These are phyloP conservation scores for Pichia insulana DNA, from an alignment of 805 yeast species.

Conservation along the genomic window DNA sequence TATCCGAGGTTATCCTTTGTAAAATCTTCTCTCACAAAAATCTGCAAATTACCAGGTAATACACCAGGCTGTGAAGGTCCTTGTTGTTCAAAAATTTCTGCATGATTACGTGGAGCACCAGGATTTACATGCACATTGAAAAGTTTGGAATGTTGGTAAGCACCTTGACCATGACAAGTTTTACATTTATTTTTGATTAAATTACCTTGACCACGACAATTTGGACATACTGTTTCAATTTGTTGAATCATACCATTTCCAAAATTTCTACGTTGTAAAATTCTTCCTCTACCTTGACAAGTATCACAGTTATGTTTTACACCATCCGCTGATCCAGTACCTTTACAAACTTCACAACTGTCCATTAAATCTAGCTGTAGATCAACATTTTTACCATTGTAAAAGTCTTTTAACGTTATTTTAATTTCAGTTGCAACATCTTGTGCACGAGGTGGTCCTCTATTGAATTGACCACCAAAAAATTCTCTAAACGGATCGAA, in stretches of 20 bases:
- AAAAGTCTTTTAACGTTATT: conserved; percentile 57
- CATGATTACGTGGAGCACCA: conserved; percentile 58
- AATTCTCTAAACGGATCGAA: conserved; percentile 51
- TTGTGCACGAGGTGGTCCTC: conserved; percentile 47
- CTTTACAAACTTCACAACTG: conserved; percentile 69
- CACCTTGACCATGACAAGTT: conserved; percentile 64
- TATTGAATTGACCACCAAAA: conserved; percentile 31
- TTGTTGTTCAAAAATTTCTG: conserved; percentile 57
- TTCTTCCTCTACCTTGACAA: conserved; percentile 73
- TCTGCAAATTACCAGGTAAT: conserved; percentile 69
- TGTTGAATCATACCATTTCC: conserved; percentile 90
- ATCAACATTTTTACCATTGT: conserved; percentile 54
- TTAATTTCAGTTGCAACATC: conserved; percentile 49
- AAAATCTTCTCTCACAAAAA: conserved; percentile 49
- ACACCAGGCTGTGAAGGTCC: conserved; percentile 80
- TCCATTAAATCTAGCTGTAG: conserved; percentile 63
- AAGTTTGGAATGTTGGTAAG: conserved; percentile 43
- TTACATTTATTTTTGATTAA: conserved; percentile 56
- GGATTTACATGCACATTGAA: conserved; percentile 57
- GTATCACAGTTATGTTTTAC: conserved; percentile 50
- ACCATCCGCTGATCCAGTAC: conserved; percentile 82
- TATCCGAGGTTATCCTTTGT: conserved; percentile 61
- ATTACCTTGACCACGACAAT: conserved; percentile 73
- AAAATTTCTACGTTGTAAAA: conserved; percentile 57
- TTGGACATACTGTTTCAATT: conserved; percentile 69